Conservation (phyloP, 371 early-diverging fungal species). For the Neoconidiobolus thromboides region DNA sequence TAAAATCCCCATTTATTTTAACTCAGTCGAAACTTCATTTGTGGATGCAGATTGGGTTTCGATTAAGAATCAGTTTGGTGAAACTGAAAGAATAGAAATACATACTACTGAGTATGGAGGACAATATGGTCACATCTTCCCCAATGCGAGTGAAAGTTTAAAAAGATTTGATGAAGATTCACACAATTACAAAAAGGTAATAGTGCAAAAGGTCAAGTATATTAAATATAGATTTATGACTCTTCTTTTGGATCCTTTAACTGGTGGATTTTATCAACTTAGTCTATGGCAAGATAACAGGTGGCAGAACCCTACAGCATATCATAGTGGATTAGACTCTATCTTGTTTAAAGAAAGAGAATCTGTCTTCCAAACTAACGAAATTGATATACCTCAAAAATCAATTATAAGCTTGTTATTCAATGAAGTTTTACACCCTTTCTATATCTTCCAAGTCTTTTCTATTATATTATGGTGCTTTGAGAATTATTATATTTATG, state of each 20-base stretch:
- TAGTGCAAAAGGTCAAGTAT: not conserved
- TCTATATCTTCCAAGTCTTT: constrained; percentile 86
- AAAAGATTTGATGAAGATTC: not conserved
- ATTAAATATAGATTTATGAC: not conserved
- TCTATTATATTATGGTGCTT: constrained; percentile 78
- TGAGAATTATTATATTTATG: constrained; percentile 92
- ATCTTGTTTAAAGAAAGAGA: constrained; percentile 33
- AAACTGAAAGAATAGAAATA: not conserved
- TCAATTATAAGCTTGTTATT: constrained; percentile 47
- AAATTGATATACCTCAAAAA: constrained; percentile 64
- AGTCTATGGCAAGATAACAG: constrained; percentile 43
- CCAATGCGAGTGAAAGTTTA: not conserved
- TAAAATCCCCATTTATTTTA: constrained; percentile 39
- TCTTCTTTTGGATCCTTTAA: not conserved
- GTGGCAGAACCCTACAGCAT: constrained; percentile 30
- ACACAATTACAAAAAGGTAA: not conserved
- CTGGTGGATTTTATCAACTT: not conserved
- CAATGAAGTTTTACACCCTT: constrained; percentile 85
- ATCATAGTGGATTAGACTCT: constrained; percentile 29
- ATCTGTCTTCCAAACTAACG: constrained; percentile 69
- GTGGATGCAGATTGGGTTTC: constrained; percentile 34
- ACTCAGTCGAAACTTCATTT: constrained; percentile 31
- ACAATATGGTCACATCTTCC: not conserved
- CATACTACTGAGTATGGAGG: not conserved
- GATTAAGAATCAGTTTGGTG: constrained; percentile 3